Conservation (phyloP, 805 yeast species). For the Sugiyamaella americana region DNA sequence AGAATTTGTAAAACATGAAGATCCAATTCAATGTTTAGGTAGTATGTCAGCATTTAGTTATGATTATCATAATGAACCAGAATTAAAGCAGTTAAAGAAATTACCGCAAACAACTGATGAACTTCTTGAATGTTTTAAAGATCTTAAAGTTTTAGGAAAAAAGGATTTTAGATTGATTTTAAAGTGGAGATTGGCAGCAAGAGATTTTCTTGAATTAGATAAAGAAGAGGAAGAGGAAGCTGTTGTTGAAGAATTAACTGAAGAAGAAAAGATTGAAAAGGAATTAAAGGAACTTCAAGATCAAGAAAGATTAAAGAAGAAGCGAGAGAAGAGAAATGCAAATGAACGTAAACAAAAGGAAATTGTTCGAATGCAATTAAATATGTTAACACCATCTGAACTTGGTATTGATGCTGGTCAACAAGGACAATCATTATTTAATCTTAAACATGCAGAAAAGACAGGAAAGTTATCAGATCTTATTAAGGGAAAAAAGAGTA, state of each 20-base stretch:
- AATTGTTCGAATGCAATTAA: conserved; percentile 87
- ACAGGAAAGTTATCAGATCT: conserved; percentile 73
- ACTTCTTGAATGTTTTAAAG: conserved; percentile 76
- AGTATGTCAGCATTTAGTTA: conserved; percentile 55
- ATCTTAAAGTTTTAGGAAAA: conserved; percentile 87
- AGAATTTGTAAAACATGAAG: conserved; percentile 77
- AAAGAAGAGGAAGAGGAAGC: conserved; percentile 45
- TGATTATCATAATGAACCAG: conserved; percentile 60
- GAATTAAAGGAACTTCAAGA: conserved; percentile 72
- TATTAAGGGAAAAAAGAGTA: conserved; percentile 60
- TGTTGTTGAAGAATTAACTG: conserved; percentile 63
- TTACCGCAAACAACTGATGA: conserved; percentile 75
- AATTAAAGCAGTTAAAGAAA: conserved; percentile 65
- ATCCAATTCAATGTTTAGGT: conserved; percentile 80
- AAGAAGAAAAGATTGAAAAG: conserved; percentile 83
- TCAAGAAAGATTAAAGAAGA: conserved; percentile 59
- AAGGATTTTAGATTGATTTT: conserved; percentile 83
- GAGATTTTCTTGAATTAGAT: conserved; percentile 67
- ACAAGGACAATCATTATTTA: conserved; percentile 72
- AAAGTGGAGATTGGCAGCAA: conserved; percentile 83
- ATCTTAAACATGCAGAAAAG: conserved; percentile 76
- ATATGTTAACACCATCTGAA: conserved; percentile 87
- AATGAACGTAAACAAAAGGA: conserved; percentile 86
- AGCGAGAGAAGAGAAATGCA: conserved; percentile 74
- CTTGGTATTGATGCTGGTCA: conserved; percentile 90